Evolutionary conservation across 805 yeast genomes (phyloP), one percentile per base, ranked within the genome.

Genomic region (Pichia ethanolica): DNA sequence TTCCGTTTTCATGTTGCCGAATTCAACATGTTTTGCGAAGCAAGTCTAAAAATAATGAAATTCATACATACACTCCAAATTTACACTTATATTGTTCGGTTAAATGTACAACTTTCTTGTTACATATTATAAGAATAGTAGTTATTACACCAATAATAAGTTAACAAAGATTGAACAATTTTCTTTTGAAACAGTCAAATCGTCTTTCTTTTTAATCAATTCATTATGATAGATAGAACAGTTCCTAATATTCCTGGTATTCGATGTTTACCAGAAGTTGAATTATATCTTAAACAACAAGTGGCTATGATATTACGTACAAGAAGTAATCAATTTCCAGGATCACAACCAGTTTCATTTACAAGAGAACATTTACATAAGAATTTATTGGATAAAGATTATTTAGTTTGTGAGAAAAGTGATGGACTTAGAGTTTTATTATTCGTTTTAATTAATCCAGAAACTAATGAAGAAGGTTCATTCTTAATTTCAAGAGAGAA

Each of bases 301-400:
- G 83, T 90, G 5, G 82, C 89, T 41, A 62, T 79, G 59, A 69
- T 85, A 53, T 62, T 84, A 58, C 71, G 79, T 56, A 70, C 82
- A 56, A 73, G 81, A 34, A 74, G 77, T 39, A 71, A 75, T 14
- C 57, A 67, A 1, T 90, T 90, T 59, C 95, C 96, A 3, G 97
- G 99, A 0, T 83, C 97, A 1, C 99, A 95, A 67, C 99, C 99
- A 0, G 87, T 91, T 3, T 87, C 96, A 28, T 90, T 93, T 62
- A 82, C 86, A 40, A 73, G 88, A 48, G 70, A 74, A 35, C 97
- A 91, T 67, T 71, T 93, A 27, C 64, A 64, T 4, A 78, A 79
- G 43, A 78, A 81, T 35, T 69, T 93, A 44, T 63, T 75, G 61
- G 68, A 74, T 4, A 81, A 82, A 51, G 98, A 95, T 60, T 93